Conservation (phyloP, 1,139 yeast species). For the Magnusiomyces ingens region DNA sequence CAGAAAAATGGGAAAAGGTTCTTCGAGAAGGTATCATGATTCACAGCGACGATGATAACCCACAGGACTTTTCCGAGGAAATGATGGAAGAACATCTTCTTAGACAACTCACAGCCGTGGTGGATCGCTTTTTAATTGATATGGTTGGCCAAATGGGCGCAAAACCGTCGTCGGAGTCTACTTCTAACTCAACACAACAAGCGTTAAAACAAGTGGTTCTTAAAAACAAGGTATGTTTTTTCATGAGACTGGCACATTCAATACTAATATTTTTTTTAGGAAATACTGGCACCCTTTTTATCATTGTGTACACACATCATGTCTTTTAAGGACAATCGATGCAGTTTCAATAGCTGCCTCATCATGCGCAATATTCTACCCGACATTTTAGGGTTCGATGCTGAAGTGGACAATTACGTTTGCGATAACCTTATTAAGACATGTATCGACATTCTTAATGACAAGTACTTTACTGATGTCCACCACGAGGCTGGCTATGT, state of each 20-base stretch:
- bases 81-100: constrained; percentile 97
- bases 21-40: constrained; percentile 63
- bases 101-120: constrained; percentile 87
- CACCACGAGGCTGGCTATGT: constrained; percentile 89
- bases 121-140: constrained; percentile 84
- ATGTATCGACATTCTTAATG: constrained; percentile 56
- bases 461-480: constrained; percentile 76
- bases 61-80: constrained; percentile 86
- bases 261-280: constrained; percentile 21
- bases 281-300: constrained; percentile 71
- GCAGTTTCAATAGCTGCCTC: constrained; percentile 83
- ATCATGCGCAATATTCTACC: constrained; percentile 65
- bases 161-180: constrained; percentile 16
- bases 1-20: constrained; percentile 68
- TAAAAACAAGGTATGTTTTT: constrained; percentile 39
- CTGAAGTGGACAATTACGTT: constrained; percentile 71
- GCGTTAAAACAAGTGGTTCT: constrained; percentile 62
- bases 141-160: constrained; percentile 60
- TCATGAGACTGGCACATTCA: no score
- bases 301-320: constrained; percentile 71
- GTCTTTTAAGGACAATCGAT: constrained; percentile 79
- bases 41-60: constrained; percentile 49
- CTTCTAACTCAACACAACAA: constrained; percentile 19
- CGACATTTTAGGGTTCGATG: constrained; percentile 61
- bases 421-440: constrained; percentile 46